Evolutionary conservation across 108 stramenopile genomes (phyloP).

Genomic region (Licmophora abbreviata): DNA sequence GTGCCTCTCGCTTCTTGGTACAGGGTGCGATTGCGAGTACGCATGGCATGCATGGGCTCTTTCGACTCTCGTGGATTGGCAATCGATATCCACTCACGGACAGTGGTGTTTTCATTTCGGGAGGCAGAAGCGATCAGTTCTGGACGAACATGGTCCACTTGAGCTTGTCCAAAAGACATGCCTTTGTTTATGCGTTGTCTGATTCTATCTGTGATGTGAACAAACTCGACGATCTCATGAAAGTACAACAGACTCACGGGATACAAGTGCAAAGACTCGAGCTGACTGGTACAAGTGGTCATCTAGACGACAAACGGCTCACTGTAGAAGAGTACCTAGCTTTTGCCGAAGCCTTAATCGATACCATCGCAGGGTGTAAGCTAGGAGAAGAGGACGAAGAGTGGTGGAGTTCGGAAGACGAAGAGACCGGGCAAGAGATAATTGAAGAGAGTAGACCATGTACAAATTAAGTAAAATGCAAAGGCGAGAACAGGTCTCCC

Average conservation of each 20-base stretch:
- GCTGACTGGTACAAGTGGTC: not conserved
- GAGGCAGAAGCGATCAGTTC: conserved; percentile 1
- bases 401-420: not conserved
- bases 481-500: too few species aligned
- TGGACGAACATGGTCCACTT: conserved; percentile 4
- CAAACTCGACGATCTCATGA: not conserved
- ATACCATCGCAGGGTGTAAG: not conserved
- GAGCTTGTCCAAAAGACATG: conserved; percentile 1
- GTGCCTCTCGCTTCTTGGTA: not conserved
- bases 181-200: not conserved
- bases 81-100: not conserved
- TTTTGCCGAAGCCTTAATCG: not conserved
- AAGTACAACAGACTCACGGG: conserved; percentile 3
- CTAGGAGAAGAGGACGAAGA: conserved; percentile 1
- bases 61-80: too few species aligned
- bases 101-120: not conserved
- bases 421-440: not conserved
- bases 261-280: not conserved
- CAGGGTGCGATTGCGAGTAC: not conserved
- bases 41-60: not conserved
- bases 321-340: too few species aligned
- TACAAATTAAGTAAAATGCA: too few species aligned
- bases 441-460: too few species aligned
- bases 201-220: conserved; percentile 1
- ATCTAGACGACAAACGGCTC: too few species aligned